Base-by-base conservation (phyloP, 2,329 filamentous ascomycete genomes). In the Trichophyton simii region DNA sequence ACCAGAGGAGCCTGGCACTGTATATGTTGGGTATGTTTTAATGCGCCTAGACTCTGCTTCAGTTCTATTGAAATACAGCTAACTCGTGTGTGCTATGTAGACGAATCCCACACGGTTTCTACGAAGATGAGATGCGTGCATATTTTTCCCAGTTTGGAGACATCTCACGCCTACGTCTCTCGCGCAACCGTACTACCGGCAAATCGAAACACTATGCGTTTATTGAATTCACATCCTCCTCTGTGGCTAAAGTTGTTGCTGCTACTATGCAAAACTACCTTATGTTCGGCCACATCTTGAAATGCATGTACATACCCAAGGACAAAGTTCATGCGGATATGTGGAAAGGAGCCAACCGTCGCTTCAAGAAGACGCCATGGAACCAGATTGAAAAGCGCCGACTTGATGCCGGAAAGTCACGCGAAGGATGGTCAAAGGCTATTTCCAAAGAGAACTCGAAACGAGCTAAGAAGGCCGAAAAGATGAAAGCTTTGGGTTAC, bases 261-360 rank as follows among this genome's bases (percentile, higher is more conserved):
- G 89, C 91, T 77, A 96, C 94, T 22, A 99, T 99, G 94, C 85
- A 96, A 80, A 95, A 91, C 77, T 99, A 99, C 76, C 84, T 97
- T 44, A 82, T 99, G 71, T 97, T 96, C 73, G 89, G 90, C 4
- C 92, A 96, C 73, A 88, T 97, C 64, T 80, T 99, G 67, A 92
- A 95, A 75, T 92, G 91, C 75, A 88, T 89, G 72, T 78, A 85
- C 25, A 82, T 96, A 3, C 84, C 89, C 3, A 78, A 84, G 62
- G 89, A 88, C 63, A 85, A 91, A 71, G 79, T 96, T 50, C 89
- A 95, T 72, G 81, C 85, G 25, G 82, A 89, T 64, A 78, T 96
- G 60, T 97, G 91, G 84, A 91, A 94, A 77, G 91, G 91, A 42
- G 89, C 91, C 69, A 92, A 95, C 75, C 85, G 84, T 69, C 87